phyloP scores from a whole-genome alignment of 257 asterid species.

The Penstemon eatonii region DNA sequence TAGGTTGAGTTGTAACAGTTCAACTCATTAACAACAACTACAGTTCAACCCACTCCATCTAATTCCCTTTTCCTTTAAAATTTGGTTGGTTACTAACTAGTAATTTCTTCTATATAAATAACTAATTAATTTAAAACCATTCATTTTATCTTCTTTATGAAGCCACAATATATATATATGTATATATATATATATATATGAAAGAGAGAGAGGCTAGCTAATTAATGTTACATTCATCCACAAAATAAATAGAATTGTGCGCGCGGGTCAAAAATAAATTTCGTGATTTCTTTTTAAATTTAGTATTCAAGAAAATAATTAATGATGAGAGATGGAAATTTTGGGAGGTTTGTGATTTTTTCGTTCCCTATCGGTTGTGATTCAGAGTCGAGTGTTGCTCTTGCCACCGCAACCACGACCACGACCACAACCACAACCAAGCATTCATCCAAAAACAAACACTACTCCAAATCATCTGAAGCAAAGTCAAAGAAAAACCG shows the following conservation, averaged over 20 bases:
- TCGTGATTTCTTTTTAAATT: too few species aligned
- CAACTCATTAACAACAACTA: background rate
- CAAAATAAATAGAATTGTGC: background rate
- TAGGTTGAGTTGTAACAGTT: constrained; percentile 26
- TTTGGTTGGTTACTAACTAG: background rate
- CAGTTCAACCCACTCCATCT: constrained; percentile 20
- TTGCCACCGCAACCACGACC: constrained; percentile 26
- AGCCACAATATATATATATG: constrained; percentile 3
- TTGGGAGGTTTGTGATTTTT: constrained; percentile 35
- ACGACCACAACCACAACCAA: constrained; percentile 20
- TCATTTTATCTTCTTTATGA: constrained; percentile 26
- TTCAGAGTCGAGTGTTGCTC: constrained; percentile 40
- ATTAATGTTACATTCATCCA: background rate
- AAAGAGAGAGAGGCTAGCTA: background rate
- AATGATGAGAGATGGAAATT: constrained; percentile 31
- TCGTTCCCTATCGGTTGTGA: constrained; percentile 43
- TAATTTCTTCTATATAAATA: background rate
- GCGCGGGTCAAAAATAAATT: background rate
- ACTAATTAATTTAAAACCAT: too few species aligned
- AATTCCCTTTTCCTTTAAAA: constrained; percentile 4
- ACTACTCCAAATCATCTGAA: background rate
- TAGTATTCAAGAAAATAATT: constrained; percentile 8
- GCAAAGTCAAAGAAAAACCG: constrained; percentile 29
- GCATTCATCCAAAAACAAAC: constrained; percentile 1
- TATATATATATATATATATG: background rate